Evolutionary conservation across 192 early-diverging fungal species (phyloP), one percentile per base, ranked within the genome.

Genomic region (Funneliformis mosseae): DNA sequence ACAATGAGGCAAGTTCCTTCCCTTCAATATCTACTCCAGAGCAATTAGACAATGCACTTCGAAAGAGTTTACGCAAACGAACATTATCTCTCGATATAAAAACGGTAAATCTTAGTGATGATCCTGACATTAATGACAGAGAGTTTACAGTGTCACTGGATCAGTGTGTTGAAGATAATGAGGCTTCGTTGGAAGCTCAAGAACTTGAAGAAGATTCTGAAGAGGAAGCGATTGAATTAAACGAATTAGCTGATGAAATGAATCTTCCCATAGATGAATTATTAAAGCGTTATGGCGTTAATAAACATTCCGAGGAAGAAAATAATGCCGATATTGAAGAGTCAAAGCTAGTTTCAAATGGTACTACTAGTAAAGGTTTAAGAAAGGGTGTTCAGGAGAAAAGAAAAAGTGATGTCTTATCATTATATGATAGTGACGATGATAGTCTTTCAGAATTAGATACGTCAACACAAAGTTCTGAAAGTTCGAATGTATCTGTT

Each of bases 341-440:
- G 4, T 18, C 5, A 55, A 55, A 55, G 18, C 50, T 16, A n/a
- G 50, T 55, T 4, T 21, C 21, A 21, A 55, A 55, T 55, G 50
- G 50, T 18, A 55, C 50, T 16, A 55, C 50, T 55, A 55, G 16
- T 55, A 14, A 6, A 18, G 18, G 21, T 5, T 55, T 55, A 21
- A 55, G 18, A 55, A 55, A 55, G 7, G 7, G 21, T 55, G 16
- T 77, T n/a, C 81, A 82, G 7, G 81, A 84, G 41, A 84, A 81
- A 43, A 33, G 33, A 33, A 33, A 33, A 33, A 33, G 33, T 33
- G 18, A 68, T 23, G 81, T 81, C n/a, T 80, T 82, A 11, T 84
- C 83, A 18, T 80, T 82, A 45, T 82, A 84, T 48, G 81, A 81
- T n/a, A 84, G 42, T 38, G 82, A 82, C 45, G 82, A 88, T n/a